Evolutionary conservation across 2,329 filamentous ascomycete genomes (phyloP).

Genomic region (Trichophyton mentagrophytes): DNA sequence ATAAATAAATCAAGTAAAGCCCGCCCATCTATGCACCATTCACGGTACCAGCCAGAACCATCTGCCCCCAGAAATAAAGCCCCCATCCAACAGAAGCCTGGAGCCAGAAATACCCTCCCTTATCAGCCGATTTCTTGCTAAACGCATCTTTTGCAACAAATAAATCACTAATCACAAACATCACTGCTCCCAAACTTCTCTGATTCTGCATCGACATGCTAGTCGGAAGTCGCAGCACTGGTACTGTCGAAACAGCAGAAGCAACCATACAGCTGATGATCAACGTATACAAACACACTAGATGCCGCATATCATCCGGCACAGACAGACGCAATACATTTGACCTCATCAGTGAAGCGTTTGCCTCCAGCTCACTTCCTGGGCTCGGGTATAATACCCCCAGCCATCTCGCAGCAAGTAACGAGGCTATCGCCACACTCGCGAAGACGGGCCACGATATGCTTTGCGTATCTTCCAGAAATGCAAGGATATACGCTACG

Average conservation of each 20-base stretch:
- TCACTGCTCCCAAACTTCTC: slow-evolving; percentile 18
- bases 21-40: not conserved
- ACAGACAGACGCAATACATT: slow-evolving; percentile 19
- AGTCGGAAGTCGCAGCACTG: not conserved
- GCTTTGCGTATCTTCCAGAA: slow-evolving; percentile 13
- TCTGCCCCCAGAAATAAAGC: slow-evolving; percentile 22
- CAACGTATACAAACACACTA: slow-evolving; percentile 18
- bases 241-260: slow-evolving; percentile 15
- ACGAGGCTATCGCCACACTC: slow-evolving; percentile 14
- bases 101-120: slow-evolving; percentile 11
- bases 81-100: slow-evolving; percentile 15
- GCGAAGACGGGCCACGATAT: slow-evolving; percentile 13
- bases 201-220: slow-evolving; percentile 13
- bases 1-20: not conserved
- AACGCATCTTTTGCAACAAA: slow-evolving; percentile 23
- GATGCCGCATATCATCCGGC: slow-evolving; percentile 16
- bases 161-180: slow-evolving; percentile 23
- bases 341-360: not conserved
- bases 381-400: slow-evolving; percentile 19
- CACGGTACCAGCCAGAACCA: slow-evolving; percentile 17
- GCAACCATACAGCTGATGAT: slow-evolving; percentile 22
- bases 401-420: slow-evolving; percentile 16
- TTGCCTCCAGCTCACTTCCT: not conserved
- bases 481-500: slow-evolving; percentile 20
- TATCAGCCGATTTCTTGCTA: slow-evolving; percentile 9